Percentiles rank a stretch among this genome's conserved stretches.
phyloP scores from a whole-genome alignment of 23 red algal genomes.

The Chondrus crispus region DNA sequence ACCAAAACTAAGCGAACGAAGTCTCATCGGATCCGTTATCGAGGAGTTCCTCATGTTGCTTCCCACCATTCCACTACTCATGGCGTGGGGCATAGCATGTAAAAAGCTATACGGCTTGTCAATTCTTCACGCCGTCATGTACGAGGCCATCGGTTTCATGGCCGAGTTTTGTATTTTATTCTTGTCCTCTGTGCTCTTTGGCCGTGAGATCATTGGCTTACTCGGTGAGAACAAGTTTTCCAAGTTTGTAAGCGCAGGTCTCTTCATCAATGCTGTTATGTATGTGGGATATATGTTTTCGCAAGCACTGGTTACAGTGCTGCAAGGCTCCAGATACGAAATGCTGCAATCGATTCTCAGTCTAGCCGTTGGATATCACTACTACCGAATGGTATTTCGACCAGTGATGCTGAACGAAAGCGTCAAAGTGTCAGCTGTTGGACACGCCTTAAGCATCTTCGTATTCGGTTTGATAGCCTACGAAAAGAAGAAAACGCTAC shows the following conservation, averaged over 20 bases:
- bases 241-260: background rate
- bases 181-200: constrained; percentile 16
- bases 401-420: constrained; percentile 28
- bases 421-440: constrained; percentile 8
- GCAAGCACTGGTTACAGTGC: constrained; percentile 28
- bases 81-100: background rate
- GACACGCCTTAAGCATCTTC: constrained; percentile 15
- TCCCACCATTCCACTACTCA: constrained; percentile 40
- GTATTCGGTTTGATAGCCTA: constrained; percentile 29
- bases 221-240: constrained; percentile 16
- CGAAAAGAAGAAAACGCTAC: constrained; percentile 32
- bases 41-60: constrained; percentile 44
- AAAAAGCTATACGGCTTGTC: constrained; percentile 3
- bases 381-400: constrained; percentile 26
- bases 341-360: constrained; percentile 19
- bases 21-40: background rate
- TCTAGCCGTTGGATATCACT: constrained; percentile 38
- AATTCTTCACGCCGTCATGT: constrained; percentile 43
- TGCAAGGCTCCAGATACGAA: constrained; percentile 21
- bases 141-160: constrained; percentile 11
- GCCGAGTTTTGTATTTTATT: constrained; percentile 7
- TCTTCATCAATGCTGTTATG: constrained; percentile 18
- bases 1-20: background rate
- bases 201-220: constrained; percentile 12
- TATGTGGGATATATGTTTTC: background rate